phyloP scores from a whole-genome alignment of 208 protist species.

The Trypanosoma avium region DNA sequence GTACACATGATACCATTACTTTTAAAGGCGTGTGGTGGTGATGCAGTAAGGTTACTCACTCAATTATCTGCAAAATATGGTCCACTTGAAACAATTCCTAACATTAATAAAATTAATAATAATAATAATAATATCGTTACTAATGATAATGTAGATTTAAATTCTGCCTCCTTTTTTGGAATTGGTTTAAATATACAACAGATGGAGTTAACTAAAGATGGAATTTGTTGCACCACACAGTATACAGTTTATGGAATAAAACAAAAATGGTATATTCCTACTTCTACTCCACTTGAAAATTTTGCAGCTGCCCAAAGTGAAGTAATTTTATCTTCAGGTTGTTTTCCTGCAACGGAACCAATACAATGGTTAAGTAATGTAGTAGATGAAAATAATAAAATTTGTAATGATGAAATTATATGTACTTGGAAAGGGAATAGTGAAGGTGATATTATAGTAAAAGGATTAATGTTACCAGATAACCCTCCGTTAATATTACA shows the following conservation, averaged over 20 bases:
- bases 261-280: constrained; percentile 26
- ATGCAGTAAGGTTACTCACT: constrained; percentile 38
- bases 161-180: neutral
- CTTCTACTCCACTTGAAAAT: constrained; percentile 34
- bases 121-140: too few relatives aligned
- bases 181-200: neutral
- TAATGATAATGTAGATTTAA: neutral
- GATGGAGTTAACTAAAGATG: neutral
- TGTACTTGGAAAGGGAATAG: constrained; percentile 3
- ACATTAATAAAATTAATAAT: neutral
- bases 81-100: neutral
- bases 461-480: constrained; percentile 2
- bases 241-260: neutral
- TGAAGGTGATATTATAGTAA: neutral
- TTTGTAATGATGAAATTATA: neutral
- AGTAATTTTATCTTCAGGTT: constrained; percentile 30
- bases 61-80: constrained; percentile 60
- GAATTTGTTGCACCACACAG: constrained; percentile 14
- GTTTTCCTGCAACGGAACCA: constrained; percentile 28
- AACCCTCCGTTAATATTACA: constrained; percentile 9
- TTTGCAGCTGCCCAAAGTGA: constrained; percentile 37
- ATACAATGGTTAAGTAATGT: constrained; percentile 6
- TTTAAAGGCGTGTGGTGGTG: constrained; percentile 40
- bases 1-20: constrained; percentile 50
- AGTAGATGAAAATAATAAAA: neutral